These are phyloP conservation scores for Hibiscus tridactylites DNA, from an alignment of 345 rosid genomes.

Conservation along the genomic window DNA sequence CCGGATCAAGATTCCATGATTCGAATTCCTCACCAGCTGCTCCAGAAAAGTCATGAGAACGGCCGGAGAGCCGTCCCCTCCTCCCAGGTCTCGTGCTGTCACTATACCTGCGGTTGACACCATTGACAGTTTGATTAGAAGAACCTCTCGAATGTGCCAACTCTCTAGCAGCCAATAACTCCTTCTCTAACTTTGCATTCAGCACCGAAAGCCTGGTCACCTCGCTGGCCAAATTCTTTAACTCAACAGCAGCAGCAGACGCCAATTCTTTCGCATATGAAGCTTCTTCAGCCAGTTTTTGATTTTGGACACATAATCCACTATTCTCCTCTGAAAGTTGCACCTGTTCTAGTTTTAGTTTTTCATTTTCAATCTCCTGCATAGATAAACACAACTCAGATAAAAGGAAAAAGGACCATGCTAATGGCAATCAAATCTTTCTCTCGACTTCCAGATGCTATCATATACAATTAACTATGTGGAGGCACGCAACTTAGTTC, in stretches of 20 bases:
- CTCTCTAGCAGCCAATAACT: constrained; percentile 62
- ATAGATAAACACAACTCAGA: constrained; percentile 12
- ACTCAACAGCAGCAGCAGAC: constrained; percentile 98
- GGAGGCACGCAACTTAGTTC: background rate
- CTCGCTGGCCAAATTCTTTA: constrained; percentile 89
- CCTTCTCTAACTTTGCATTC: constrained; percentile 78
- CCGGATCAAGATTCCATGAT: constrained; percentile 72
- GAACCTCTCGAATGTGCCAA: constrained; percentile 52
- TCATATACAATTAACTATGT: background rate
- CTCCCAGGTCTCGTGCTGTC: constrained; percentile 63
- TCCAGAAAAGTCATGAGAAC: constrained; percentile 49
- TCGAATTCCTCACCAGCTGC: constrained; percentile 54
- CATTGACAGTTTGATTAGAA: constrained; percentile 37
- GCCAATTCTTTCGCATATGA: constrained; percentile 96
- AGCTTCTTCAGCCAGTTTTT: constrained; percentile 91
- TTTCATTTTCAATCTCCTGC: constrained; percentile 82
- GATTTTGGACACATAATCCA: constrained; percentile 77
- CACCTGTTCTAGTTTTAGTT: constrained; percentile 71
- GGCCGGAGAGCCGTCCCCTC: constrained; percentile 66
- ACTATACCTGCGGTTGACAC: constrained; percentile 53
- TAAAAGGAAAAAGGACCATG: background rate
- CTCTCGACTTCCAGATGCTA: background rate
- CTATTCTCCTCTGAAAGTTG: constrained; percentile 88
- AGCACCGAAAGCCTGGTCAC: constrained; percentile 82
- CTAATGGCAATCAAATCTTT: background rate